Base-by-base conservation (phyloP, 2,329 filamentous ascomycete genomes). In the Alternaria hordeiaustralica region DNA sequence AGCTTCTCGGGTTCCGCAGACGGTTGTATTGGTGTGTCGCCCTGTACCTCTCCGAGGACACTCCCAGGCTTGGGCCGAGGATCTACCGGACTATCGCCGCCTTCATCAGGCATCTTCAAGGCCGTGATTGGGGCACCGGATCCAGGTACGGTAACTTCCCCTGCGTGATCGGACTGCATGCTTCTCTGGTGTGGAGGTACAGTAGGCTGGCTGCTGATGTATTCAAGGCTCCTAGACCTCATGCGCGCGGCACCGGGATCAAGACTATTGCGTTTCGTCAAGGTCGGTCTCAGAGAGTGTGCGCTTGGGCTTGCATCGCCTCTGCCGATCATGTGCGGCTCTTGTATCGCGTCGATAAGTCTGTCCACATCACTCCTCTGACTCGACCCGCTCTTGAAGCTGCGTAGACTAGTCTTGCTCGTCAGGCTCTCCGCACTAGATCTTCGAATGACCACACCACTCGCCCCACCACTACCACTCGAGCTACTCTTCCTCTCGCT, bases 321-420 rank as follows among this genome's bases (percentile, higher is more conserved):
- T 57, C 64, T 67, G 3, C 74, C 70, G 2, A 78, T 67, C 55
- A 79, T 60, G 46, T 83, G 78, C 0, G 90, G 87, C 11, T 87
- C 88, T 70, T 90, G 87, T 3, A 93, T 91, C 3, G 90, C 90
- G 72, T 92, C 87, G 23, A 93, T 92, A 12, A 93, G 81, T 26
- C 90, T 83, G 64, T 93, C 90, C 0, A 90, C 89, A 68, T 92
- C 89, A 69, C 87, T 89, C 70, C 82, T 84, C 41, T 74, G 80
- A 69, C 87, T 85, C 12, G 77, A 80, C 1, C 78, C 67, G 58
- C 82, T 89, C 62, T 77, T 80, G 26, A 81, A 74, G 62, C 82
- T 89, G 47, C 77, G 80, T 13, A 78, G 74, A 66, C 88, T 79
- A 43, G 76, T 81, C 15, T 81, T 85, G 66, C 88, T 90, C 2